Conservation (phyloP, 176 grass and related monocot genomes). For the Chloris gayana region DNA sequence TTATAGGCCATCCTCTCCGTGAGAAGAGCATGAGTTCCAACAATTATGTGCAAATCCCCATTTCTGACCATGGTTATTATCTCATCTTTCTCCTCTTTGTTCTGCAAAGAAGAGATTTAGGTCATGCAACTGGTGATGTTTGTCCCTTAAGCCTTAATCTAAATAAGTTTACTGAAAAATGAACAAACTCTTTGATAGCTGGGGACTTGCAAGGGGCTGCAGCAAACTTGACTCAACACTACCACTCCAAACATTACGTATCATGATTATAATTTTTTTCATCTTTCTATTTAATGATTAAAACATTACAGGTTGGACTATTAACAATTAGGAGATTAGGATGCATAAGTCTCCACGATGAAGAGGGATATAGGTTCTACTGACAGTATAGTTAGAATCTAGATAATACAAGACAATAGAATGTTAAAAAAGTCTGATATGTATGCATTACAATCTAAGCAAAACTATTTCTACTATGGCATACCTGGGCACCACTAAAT, state of each 20-base stretch:
- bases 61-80: slow-evolving; percentile 68
- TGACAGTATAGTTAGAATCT: not conserved
- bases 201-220: not conserved
- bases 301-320: not conserved
- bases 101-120: slow-evolving; percentile 55
- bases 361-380: not conserved
- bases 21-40: slow-evolving; percentile 95
- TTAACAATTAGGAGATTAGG: slow-evolving; percentile 3
- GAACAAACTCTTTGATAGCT: not conserved
- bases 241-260: slow-evolving; percentile 21
- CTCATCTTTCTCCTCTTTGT: slow-evolving; percentile 73
- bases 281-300: slow-evolving; percentile 21
- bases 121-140: slow-evolving; percentile 23
- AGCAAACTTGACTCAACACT: slow-evolving; percentile 1
- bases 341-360: not conserved
- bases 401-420: slow-evolving; percentile 11
- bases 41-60: slow-evolving; percentile 77
- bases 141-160: not conserved
- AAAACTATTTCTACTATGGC: slow-evolving; percentile 10
- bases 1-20: slow-evolving; percentile 76
- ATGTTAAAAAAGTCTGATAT: slow-evolving; percentile 6
- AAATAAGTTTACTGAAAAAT: slow-evolving; percentile 1
- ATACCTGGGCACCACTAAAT: slow-evolving; percentile 88
- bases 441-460: slow-evolving; percentile 4
- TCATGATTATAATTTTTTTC: slow-evolving; percentile 7